phyloP scores from a whole-genome alignment of 768 basidiomycete species.

The Boletus edulis region DNA sequence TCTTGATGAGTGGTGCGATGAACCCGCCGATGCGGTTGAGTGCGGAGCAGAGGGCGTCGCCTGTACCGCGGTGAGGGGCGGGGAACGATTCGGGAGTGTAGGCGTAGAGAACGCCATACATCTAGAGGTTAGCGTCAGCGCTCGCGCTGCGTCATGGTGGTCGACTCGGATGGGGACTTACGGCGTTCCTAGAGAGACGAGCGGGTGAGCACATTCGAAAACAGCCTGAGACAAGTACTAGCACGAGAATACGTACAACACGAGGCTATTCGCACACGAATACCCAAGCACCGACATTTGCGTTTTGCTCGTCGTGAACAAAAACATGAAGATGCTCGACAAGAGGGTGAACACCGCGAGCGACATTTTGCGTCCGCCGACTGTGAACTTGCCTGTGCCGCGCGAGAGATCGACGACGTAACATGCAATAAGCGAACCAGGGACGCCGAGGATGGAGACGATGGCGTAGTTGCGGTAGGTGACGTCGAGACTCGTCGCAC shows the following conservation, averaged over 20 bases:
- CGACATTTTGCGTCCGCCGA: conserved; percentile 42
- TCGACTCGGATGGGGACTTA: conserved; percentile 11
- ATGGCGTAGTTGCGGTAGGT: conserved; percentile 52
- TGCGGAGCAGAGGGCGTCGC: conserved; percentile 47
- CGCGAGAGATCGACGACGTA: conserved; percentile 45
- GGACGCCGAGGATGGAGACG: conserved; percentile 41
- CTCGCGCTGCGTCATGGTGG: not conserved
- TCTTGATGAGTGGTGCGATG: conserved; percentile 49
- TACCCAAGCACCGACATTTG: conserved; percentile 37
- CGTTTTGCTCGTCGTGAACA: too few species aligned
- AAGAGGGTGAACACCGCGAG: conserved; percentile 44
- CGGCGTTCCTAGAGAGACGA: conserved; percentile 31
- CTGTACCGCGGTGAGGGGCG: conserved; percentile 54
- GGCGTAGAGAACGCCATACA: conserved; percentile 55
- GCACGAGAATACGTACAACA: conserved; percentile 31
- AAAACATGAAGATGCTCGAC: conserved; percentile 42
- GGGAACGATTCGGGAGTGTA: conserved; percentile 63
- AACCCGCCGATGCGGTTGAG: conserved; percentile 49
- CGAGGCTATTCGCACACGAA: conserved; percentile 43
- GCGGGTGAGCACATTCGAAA: not conserved
- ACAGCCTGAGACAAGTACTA: too few species aligned
- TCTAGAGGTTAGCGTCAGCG: conserved; percentile 19
- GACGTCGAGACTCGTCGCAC: conserved; percentile 18
- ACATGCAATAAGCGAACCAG: conserved; percentile 40
- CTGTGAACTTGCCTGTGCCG: conserved; percentile 27